Base-by-base conservation (phyloP, 805 yeast species). In the Lipomyces chichibuensis region DNA sequence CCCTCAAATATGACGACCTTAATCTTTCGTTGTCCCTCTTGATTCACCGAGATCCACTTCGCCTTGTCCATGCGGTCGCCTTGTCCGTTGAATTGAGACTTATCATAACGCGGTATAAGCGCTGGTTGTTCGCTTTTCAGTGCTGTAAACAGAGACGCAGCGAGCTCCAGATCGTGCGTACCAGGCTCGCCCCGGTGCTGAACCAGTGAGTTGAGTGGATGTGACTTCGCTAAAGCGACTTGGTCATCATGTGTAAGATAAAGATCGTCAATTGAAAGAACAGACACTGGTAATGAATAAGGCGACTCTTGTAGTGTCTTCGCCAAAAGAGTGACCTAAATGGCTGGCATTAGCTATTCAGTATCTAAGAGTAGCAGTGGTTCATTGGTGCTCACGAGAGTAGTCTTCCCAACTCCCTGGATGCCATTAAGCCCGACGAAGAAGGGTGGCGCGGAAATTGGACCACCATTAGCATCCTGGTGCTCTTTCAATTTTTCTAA, bases 181-280 rank as follows among this genome's bases (percentile, higher is more conserved):
- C 98, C 98, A 0, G 98, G 98, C 17, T 91, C 81, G 0, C 98
- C 98, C 32, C 98, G 80, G 2, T 97, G 97, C 66, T 82, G 84
- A 20, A 91, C 74, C 58, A 94, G 78, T 46, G 78, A 75, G 74
- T 91, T 90, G 14, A 78, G 82, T 0, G 80, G 75, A 66, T 80
- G 78, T 14, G 67, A 62, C 5, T 69, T 51, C 1, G 84, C 83
- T 29, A 92, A 74, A 39, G 68, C 66, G 32, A 65, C 67, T 74
- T 92, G 97, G 23, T 88, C 88, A 7, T 74, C 77, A 74, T 86
- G 87, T 0, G 91, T 86, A 52, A 91, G 79, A 76, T 94, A 94
- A 66, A 91, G 85, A 77, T 95, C 98, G 78, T 94, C 99, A 72
- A 92, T 84, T 65, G 97, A 93, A 58, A 90, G 69, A 39, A 72